These are phyloP conservation scores for Starmerella bombicola DNA, from an alignment of 805 yeast species.

Conservation along the genomic window DNA sequence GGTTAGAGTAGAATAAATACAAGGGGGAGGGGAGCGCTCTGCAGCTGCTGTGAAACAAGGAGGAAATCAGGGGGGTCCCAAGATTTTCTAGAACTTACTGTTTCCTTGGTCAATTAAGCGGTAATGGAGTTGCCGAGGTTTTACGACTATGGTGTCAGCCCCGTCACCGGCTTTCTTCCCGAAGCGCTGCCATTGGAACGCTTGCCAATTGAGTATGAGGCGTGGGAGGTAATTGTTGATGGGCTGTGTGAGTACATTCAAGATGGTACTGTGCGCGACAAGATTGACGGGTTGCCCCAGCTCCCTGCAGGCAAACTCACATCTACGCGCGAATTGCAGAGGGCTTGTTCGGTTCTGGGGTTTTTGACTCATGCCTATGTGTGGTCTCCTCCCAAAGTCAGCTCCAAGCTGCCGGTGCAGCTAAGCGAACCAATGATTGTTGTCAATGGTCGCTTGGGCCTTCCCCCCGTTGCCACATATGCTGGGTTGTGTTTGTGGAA, in stretches of 20 bases:
- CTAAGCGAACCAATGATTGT: slow-evolving; percentile 58
- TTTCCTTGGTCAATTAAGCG: too few relatives aligned
- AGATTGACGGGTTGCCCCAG: slow-evolving; percentile 54
- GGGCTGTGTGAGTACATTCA: slow-evolving; percentile 64
- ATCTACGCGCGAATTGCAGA: slow-evolving; percentile 42
- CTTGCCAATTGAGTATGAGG: slow-evolving; percentile 52
- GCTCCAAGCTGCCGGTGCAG: slow-evolving; percentile 50
- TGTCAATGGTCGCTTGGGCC: slow-evolving; percentile 45
- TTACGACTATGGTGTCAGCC: slow-evolving; percentile 58
- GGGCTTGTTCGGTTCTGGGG: slow-evolving; percentile 71
- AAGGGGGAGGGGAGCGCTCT: too few relatives aligned
- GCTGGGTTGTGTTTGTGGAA: slow-evolving; percentile 86
- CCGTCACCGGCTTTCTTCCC: slow-evolving; percentile 69
- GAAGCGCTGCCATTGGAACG: slow-evolving; percentile 45
- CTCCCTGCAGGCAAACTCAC: slow-evolving; percentile 39
- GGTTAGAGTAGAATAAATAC: too few relatives aligned
- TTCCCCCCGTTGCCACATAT: slow-evolving; percentile 82
- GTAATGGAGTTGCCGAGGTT: slow-evolving; percentile 25
- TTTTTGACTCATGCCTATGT: slow-evolving; percentile 80
- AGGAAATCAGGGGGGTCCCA: too few relatives aligned
- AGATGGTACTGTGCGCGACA: slow-evolving; percentile 45
- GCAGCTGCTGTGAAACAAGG: too few relatives aligned
- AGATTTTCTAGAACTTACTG: too few relatives aligned
- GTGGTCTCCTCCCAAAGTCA: slow-evolving; percentile 56
- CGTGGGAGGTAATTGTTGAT: slow-evolving; percentile 64